Conservation (phyloP, 1,284 basidiomycete species). For the Microbotryum saponariae region DNA sequence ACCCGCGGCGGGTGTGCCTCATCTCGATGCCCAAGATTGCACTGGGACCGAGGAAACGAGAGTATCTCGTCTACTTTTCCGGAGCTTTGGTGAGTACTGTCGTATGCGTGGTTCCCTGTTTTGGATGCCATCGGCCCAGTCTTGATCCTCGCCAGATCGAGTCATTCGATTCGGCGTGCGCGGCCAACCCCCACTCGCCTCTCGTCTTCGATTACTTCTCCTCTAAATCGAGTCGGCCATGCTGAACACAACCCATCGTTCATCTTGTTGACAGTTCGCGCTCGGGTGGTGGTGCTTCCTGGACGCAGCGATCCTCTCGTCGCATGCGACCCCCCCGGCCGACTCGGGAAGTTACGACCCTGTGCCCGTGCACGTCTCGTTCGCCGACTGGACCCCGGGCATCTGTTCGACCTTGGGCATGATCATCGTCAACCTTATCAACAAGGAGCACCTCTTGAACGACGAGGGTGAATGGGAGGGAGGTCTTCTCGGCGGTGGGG, state of each 20-base stretch:
- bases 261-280: slow-evolving; percentile 58
- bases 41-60: slow-evolving; percentile 48
- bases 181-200: not conserved
- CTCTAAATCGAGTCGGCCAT: not conserved
- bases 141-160: no score
- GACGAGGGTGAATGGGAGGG: slow-evolving; percentile 58
- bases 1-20: slow-evolving; percentile 35
- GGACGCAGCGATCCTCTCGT: slow-evolving; percentile 80
- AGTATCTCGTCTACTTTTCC: slow-evolving; percentile 80
- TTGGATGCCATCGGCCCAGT: no score
- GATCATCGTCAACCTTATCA: slow-evolving; percentile 85
- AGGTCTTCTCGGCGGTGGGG: slow-evolving; percentile 49
- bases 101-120: not conserved
- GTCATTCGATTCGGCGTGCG: not conserved
- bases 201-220: not conserved
- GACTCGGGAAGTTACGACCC: slow-evolving; percentile 47
- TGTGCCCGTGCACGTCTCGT: slow-evolving; percentile 68
- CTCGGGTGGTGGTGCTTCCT: slow-evolving; percentile 93
- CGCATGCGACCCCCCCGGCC: slow-evolving; percentile 45
- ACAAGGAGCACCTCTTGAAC: slow-evolving; percentile 80
- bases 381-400: slow-evolving; percentile 81
- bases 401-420: slow-evolving; percentile 90
- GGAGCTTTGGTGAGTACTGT: slow-evolving; percentile 69
- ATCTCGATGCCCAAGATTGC: slow-evolving; percentile 30
- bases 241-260: not conserved